Conservation (phyloP, 352 stramenopile genomes). For the Pythium insidiosum region DNA sequence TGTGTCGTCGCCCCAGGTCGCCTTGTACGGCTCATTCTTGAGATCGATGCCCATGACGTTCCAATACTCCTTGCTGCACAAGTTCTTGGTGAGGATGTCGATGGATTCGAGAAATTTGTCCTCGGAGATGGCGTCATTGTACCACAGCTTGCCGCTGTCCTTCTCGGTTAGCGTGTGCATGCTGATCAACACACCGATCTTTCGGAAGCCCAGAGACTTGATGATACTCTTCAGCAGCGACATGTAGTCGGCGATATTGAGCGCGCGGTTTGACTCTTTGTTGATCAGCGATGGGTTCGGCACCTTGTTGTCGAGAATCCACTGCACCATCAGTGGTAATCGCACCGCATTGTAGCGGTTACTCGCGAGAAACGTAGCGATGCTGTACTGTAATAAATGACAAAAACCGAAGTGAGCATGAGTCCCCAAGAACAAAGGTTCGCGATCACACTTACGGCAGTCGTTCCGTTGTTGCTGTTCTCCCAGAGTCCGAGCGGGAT, state of each 20-base stretch:
- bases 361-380: conserved; percentile 50
- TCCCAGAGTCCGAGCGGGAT: conserved; percentile 58
- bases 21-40: conserved; percentile 46
- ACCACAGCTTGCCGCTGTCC: conserved; percentile 28
- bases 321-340: conserved; percentile 50
- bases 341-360: conserved; percentile 80
- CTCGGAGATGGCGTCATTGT: conserved; percentile 18
- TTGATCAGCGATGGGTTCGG: conserved; percentile 26
- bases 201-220: conserved; percentile 27
- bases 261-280: conserved; percentile 41
- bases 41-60: conserved; percentile 70
- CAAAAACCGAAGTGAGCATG: neutral
- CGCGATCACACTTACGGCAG: conserved; percentile 16
- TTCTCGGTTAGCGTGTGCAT: conserved; percentile 27
- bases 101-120: conserved; percentile 23
- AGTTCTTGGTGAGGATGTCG: conserved; percentile 26
- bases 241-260: conserved; percentile 32
- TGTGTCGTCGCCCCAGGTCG: conserved; percentile 37
- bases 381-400: conserved; percentile 33
- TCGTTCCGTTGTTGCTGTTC: conserved; percentile 50
- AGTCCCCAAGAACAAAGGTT: neutral
- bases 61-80: conserved; percentile 62
- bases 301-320: conserved; percentile 51
- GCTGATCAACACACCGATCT: conserved; percentile 36
- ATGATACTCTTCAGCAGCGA: conserved; percentile 32